Percentiles rank a stretch among this genome's conserved stretches.
Conservation (phyloP, 2,329 filamentous ascomycete species). For the Diaporthe eres region DNA sequence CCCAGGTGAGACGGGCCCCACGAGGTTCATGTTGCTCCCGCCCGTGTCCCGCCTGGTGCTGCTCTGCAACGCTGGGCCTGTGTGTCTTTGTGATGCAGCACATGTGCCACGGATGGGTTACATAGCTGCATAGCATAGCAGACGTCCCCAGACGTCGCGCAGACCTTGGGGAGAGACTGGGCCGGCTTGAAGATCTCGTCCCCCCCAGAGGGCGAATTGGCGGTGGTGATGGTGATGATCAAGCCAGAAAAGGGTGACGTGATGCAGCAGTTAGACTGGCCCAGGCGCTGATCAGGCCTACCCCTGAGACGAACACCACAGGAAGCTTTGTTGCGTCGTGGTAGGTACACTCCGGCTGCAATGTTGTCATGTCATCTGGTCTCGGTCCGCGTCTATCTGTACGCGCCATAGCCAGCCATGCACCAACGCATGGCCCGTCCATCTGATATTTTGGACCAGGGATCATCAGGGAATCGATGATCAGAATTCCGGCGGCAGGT, state of each 20-base stretch:
- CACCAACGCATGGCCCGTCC: neutral
- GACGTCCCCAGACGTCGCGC: neutral
- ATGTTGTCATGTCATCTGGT: conserved; percentile 28
- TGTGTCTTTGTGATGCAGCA: neutral
- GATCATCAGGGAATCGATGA: conserved; percentile 13
- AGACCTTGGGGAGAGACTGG: neutral
- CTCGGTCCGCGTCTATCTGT: conserved; percentile 27
- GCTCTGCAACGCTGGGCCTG: conserved; percentile 1
- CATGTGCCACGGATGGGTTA: conserved; percentile 16
- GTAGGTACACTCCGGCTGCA: neutral
- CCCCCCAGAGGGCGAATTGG: neutral
- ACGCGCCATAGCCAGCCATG: conserved; percentile 2
- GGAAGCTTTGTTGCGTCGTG: neutral
- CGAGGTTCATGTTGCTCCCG: conserved; percentile 25
- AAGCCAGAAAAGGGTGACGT: neutral
- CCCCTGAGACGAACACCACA: conserved; percentile 24
- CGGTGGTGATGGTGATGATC: neutral
- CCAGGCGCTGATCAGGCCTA: neutral
- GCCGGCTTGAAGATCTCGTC: neutral
- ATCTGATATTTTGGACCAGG: conserved; percentile 4
- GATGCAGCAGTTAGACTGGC: conserved; percentile 1
- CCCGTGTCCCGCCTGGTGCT: neutral
- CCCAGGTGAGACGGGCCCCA: conserved; percentile 10
- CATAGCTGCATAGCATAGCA: neutral
- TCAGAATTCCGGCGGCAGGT: conserved; percentile 10